Conservation (phyloP, 805 yeast species). For the Yamadazyma phyllophila region DNA sequence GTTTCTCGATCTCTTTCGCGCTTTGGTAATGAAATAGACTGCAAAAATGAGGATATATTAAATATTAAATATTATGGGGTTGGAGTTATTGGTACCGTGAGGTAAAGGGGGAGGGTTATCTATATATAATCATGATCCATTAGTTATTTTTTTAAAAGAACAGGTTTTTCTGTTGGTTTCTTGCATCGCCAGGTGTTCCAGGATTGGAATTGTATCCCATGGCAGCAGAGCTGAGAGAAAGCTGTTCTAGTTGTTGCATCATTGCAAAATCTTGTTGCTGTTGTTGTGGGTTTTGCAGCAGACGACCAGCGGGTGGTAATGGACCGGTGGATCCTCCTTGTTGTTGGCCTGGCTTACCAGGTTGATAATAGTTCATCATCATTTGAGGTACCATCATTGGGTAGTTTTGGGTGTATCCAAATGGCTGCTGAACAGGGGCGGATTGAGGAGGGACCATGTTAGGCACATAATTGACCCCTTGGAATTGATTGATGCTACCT, state of each 20-base stretch:
- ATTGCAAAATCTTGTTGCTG: constrained; percentile 30
- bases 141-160: constrained; percentile 17
- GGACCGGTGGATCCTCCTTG: not conserved
- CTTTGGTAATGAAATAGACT: not conserved
- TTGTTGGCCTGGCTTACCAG: not conserved
- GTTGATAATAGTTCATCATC: constrained; percentile 12
- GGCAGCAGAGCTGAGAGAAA: constrained; percentile 46
- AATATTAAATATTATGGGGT: not conserved
- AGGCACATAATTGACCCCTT: constrained; percentile 4
- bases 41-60: not conserved
- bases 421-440: not conserved
- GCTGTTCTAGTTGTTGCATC: constrained; percentile 47
- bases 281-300: constrained; percentile 3
- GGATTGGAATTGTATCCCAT: constrained; percentile 46
- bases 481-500: not conserved
- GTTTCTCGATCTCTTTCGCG: not conserved
- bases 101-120: not conserved
- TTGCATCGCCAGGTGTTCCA: constrained; percentile 27
- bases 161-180: constrained; percentile 21
- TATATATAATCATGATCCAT: constrained; percentile 1
- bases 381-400: constrained; percentile 10
- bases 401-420: constrained; percentile 1
- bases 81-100: no score
- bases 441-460: constrained; percentile 1
- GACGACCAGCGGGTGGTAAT: constrained; percentile 9